Percentiles rank a stretch among this genome's conserved stretches.
Conservation (phyloP, 306 rosid species). For the Bauhinia variegata region DNA sequence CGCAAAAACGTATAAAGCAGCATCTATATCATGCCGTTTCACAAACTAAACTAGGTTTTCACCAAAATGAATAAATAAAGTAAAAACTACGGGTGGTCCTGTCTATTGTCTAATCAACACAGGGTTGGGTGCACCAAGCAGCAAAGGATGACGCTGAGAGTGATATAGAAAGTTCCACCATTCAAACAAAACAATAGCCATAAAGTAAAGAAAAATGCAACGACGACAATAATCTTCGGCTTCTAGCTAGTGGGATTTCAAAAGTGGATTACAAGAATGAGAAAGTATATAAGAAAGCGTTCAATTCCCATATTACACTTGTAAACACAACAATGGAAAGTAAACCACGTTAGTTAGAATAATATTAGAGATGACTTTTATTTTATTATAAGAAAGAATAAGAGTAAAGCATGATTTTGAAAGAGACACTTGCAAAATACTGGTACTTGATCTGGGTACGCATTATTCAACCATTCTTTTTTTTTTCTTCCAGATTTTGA, state of each 20-base stretch:
- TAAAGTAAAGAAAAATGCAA: slow-evolving; percentile 11
- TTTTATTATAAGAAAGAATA: neutral
- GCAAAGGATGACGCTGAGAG: neutral
- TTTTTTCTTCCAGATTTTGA: no score
- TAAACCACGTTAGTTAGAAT: neutral
- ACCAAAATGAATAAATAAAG: no score
- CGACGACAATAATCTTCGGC: slow-evolving; percentile 1
- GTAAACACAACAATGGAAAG: neutral
- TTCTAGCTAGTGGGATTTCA: neutral
- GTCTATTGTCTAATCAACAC: neutral
- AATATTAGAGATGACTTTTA: neutral
- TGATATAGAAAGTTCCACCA: slow-evolving; percentile 26
- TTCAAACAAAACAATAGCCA: slow-evolving; percentile 22
- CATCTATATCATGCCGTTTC: neutral
- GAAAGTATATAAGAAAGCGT: neutral
- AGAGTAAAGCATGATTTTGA: slow-evolving; percentile 17
- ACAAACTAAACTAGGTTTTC: no score
- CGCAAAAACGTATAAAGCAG: no score
- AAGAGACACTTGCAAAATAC: slow-evolving; percentile 10
- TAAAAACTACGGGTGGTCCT: neutral
- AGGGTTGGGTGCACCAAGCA: neutral
- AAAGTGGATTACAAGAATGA: neutral
- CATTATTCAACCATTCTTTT: slow-evolving; percentile 18
- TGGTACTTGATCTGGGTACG: slow-evolving; percentile 31
- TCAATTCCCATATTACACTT: neutral